Base-by-base conservation (phyloP, 495 filamentous ascomycete species). In the Cercophora newfieldiana region DNA sequence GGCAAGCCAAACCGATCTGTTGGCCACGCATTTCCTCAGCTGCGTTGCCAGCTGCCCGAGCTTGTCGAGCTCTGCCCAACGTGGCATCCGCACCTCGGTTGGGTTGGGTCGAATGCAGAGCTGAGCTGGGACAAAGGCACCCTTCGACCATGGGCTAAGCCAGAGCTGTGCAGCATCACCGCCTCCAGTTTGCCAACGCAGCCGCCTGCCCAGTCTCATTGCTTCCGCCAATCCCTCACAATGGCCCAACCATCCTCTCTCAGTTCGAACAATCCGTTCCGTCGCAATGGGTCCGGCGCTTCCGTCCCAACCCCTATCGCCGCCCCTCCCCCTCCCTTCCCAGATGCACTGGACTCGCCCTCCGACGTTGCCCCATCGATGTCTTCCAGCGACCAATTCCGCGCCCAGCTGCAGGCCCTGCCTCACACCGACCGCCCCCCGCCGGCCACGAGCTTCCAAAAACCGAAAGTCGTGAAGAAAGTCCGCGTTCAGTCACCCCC, bases 401-500 rank as follows among this genome's bases (percentile, higher is more conserved):
- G 72, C 54, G 58, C 24, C 48, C 71, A 73, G n/a, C 66, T 78
- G 7, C 65, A 72, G 29, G 49, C 68, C 8, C 63, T 75, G 0
- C 53, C 72, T 18, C 73, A 67, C 51, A 70, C 80, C 16, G 64
- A 61, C n/a, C 68, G 66, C 29, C 71, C 77, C 31, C 68, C 79
- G 16, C 71, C 77, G 19, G 65, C 75, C 44, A 74, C 75, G 22
- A 80, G 75, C 68, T 79, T 81, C 49, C 81, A 78, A 61, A 81
- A 78, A 57, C 67, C 73, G 48, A 83, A 85, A 68, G 72, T 81
- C 3, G 74, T 81, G 2, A 86, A 86, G 71, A 85, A 77, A 67
- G 84, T 86, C 26, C 80, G 83, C 59, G 83, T 86, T 1, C 83
- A 85, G 68, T 85, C 83, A 30, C 84, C 84, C 30, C 84, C 83